phyloP scores from a whole-genome alignment of 148 eudicot species.

The Pharnaceum exiguum region DNA sequence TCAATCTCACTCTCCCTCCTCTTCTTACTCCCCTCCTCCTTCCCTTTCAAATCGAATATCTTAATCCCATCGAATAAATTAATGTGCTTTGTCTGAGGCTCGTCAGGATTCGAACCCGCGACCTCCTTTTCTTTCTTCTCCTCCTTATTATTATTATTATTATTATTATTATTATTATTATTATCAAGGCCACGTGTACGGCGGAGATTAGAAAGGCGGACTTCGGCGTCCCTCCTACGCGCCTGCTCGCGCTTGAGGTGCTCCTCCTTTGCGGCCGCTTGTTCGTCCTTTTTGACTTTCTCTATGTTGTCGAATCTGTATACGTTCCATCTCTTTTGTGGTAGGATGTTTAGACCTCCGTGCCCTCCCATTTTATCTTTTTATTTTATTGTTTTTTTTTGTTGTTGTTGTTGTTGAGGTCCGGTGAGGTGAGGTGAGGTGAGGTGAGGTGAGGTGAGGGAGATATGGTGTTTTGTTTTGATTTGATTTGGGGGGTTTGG shows the following conservation, averaged over 20 bases:
- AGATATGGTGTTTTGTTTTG: too few relatives aligned
- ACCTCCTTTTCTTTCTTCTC: too few relatives aligned
- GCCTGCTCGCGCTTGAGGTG: conserved; percentile 74
- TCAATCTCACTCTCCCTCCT: conserved; percentile 23
- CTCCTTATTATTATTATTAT: too few relatives aligned
- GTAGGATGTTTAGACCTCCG: conserved; percentile 92
- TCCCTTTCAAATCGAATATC: conserved; percentile 72
- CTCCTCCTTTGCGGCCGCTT: conserved; percentile 82
- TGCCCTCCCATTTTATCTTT: conserved; percentile 76
- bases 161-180: too few relatives aligned
- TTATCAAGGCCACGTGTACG: conserved; percentile 64
- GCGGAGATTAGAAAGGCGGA: conserved; percentile 70
- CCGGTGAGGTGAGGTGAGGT: too few relatives aligned
- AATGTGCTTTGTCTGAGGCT: conserved; percentile 57
- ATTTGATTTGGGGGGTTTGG: too few relatives aligned
- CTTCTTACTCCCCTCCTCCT: conserved; percentile 19
- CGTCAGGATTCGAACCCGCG: neutral
- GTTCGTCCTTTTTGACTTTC: conserved; percentile 73
- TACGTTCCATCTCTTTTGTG: conserved; percentile 93
- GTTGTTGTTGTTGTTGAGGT: too few relatives aligned
- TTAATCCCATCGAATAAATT: conserved; percentile 88
- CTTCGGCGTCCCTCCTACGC: conserved; percentile 53
- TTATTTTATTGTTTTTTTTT: too few relatives aligned
- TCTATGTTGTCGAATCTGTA: conserved; percentile 96
- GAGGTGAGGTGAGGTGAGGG: too few relatives aligned